Base-by-base conservation (phyloP, 2,329 filamentous ascomycete species). In the Colletotrichum destructivum region DNA sequence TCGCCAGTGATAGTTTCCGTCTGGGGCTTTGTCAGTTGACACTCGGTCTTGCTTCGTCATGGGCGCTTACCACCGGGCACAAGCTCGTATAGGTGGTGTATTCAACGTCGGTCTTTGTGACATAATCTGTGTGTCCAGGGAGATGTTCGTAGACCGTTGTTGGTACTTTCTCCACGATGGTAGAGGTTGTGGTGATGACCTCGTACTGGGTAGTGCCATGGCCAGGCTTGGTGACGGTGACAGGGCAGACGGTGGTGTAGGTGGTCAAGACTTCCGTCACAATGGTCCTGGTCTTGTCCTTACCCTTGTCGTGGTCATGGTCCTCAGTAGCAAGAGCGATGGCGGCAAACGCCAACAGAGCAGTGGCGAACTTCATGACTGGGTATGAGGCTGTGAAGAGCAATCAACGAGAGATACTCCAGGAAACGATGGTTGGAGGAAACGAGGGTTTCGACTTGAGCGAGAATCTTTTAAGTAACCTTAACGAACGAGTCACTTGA, bases 51-150 rank as follows among this genome's bases (percentile, higher is more conserved):
- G 9, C 4, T n/a, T 21, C 9, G 12, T 6, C 18, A 31, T 8
- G 6, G 44, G 2, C 12, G 23, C 63, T 61, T 52, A 66, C 65
- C 16, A 87, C 76, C 15, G 84, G 83, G 77, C 83, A 85, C 21
- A 86, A 78, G n/a, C 80, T 82, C 13, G 85, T 88, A 51, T 82
- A 72, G 6, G 85, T 87, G 13, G 77, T 80, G 76, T 85, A 84
- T 16, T 79, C 79, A 9, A 84, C 78, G 35, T 80, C 78, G 0
- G 81, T 83, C 35, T 80, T 70, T 3, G 82, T 85, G 9, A 82
- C 80, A 21, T 78, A 77, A 13, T 69, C 54, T 4, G 69, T 71
- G 21, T 82, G 82, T 8, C 77, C 78, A 0, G 75, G 75, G 26
- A 82, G 77, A 4, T 82, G 81, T 73, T 82, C 77, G 73, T 81